Base-by-base conservation (phyloP, 2,329 filamentous ascomycete genomes). In the Arthrobotrys sinensis region DNA sequence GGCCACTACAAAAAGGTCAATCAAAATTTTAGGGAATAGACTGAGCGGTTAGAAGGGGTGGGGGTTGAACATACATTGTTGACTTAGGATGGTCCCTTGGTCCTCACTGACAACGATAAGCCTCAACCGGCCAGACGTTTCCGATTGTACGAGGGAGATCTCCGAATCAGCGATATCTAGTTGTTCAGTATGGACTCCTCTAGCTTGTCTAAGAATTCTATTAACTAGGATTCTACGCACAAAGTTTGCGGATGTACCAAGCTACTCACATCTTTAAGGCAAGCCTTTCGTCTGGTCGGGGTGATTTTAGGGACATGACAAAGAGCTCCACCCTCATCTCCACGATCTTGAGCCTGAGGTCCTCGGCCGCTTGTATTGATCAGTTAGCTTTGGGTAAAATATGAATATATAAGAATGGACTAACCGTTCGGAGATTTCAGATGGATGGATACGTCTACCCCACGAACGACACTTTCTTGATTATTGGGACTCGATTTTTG, bases 271-370 rank as follows among this genome's bases (percentile, higher is more conserved):
- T 7, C 28, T 69, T 69, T n/a, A 69, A 45, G 12, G 53, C 40
- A 19, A 69, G 36, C 19, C 43, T 57, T 69, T 62, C 50, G 28
- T 48, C 53, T 5, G 36, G n/a, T n/a, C 65, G 50, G 16, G 65
- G 53, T 14, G 45, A 32, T 28, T 60, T 57, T 5, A 69, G 52
- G 2, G 50, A 45, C 52, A 69, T 69, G 19, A 69, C 43, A 12
- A 69, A 69, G 11, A 69, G 65, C 24, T 69, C 65, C 28, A 21
- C 14, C 28, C 36, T 69, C 65, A 69, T 69, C 2, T 69, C 32
- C 19, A 19, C 2, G 24, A 69, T 36, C 8, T 16, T 60, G 1
- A 1, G 12, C 16, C 16, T 28, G 10, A 69, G 53, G 1, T 60
- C 19, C 12, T 2, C 10, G 16, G 65, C 65, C 12, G 65, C 65